Evolutionary conservation across 805 yeast species (phyloP).

Genomic region (Candida oleophila): DNA sequence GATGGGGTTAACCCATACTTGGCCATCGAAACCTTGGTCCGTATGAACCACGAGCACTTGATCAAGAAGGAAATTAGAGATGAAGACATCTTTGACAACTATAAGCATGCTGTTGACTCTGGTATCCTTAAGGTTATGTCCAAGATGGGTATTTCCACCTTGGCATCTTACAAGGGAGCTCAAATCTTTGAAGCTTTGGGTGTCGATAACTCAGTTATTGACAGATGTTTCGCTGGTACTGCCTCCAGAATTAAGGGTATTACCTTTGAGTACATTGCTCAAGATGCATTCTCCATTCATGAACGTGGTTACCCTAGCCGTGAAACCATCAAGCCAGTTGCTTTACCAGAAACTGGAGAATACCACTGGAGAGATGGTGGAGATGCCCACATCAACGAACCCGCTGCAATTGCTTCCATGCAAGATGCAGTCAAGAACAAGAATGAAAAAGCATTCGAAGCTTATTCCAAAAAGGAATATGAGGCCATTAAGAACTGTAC

Average conservation of each 20-base stretch:
- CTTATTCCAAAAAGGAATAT: slow-evolving; percentile 83
- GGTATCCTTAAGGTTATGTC: slow-evolving; percentile 98
- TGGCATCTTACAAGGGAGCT: slow-evolving; percentile 98
- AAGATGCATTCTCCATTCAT: slow-evolving; percentile 92
- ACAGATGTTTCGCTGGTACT: slow-evolving; percentile 94
- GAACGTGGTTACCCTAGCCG: slow-evolving; percentile 88
- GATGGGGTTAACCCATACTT: slow-evolving; percentile 94
- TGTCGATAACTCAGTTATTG: slow-evolving; percentile 91
- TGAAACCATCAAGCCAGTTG: slow-evolving; percentile 64
- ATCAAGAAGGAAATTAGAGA: slow-evolving; percentile 55
- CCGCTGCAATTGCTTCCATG: slow-evolving; percentile 88
- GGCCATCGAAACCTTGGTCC: slow-evolving; percentile 83
- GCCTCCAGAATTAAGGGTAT: slow-evolving; percentile 96
- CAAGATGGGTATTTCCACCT: slow-evolving; percentile 97
- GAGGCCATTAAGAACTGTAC: slow-evolving; percentile 94
- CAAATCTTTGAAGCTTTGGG: slow-evolving; percentile 98
- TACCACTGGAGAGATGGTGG: slow-evolving; percentile 99
- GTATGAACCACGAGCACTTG: slow-evolving; percentile 80
- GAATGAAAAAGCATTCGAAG: slow-evolving; percentile 89
- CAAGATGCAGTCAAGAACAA: slow-evolving; percentile 99
- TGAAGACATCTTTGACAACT: slow-evolving; percentile 67
- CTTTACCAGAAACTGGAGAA: slow-evolving; percentile 93
- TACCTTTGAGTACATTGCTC: slow-evolving; percentile 93
- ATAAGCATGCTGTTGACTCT: slow-evolving; percentile 80
- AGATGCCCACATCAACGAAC: slow-evolving; percentile 91